Conservation (phyloP, 2,329 filamentous ascomycete genomes). For the Malbranchea cinnamomea region DNA sequence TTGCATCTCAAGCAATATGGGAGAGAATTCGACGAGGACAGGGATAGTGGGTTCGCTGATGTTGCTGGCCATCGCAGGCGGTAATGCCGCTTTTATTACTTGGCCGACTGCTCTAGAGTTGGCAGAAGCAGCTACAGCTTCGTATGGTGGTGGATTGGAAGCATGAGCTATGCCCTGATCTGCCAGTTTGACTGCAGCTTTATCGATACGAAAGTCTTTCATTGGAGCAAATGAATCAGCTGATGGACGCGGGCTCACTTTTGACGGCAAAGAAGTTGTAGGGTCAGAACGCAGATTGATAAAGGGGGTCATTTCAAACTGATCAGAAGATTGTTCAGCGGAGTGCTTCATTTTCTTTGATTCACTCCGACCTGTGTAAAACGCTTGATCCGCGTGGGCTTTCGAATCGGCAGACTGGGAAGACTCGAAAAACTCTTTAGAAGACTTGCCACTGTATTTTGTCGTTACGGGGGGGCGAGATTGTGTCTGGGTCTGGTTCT, state of each 20-base stretch:
- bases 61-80: slow-evolving; percentile 16
- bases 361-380: slow-evolving; percentile 23
- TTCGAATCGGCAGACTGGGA: background rate
- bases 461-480: too few relatives aligned
- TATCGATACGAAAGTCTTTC: slow-evolving; percentile 25
- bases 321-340: slow-evolving; percentile 13
- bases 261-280: slow-evolving; percentile 6
- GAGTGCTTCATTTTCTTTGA: slow-evolving; percentile 19
- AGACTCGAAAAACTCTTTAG: slow-evolving; percentile 14
- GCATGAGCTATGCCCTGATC: slow-evolving; percentile 21
- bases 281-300: slow-evolving; percentile 8
- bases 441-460: slow-evolving; percentile 8
- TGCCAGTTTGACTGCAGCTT: slow-evolving; percentile 24
- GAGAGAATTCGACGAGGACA: slow-evolving; percentile 27
- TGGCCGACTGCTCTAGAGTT: slow-evolving; percentile 28
- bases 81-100: slow-evolving; percentile 23
- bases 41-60: slow-evolving; percentile 23
- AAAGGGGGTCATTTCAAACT: slow-evolving; percentile 8
- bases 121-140: slow-evolving; percentile 26
- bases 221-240: slow-evolving; percentile 13
- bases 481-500: too few relatives aligned
- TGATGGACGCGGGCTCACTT: slow-evolving; percentile 12
- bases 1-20: slow-evolving; percentile 24
- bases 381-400: slow-evolving; percentile 12
- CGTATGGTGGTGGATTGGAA: slow-evolving; percentile 28